Percentiles rank a stretch among this genome's conserved stretches.
These are phyloP conservation scores for Cicer chorassanicum DNA, from an alignment of 306 rosid species.

Conservation along the genomic window DNA sequence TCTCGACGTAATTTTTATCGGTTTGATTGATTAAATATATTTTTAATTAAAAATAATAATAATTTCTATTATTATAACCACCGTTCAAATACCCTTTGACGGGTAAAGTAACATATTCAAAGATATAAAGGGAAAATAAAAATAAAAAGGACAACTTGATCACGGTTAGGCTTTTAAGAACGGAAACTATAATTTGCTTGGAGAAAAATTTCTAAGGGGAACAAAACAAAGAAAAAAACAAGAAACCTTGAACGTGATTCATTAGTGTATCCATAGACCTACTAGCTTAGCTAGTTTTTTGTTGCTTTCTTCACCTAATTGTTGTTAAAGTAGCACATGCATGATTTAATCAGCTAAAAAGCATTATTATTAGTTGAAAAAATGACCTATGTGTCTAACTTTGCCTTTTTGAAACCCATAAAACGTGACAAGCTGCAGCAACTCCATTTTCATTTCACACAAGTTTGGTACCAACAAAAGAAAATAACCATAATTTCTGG, in stretches of 20 bases:
- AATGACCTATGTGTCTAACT: slow-evolving; percentile 36
- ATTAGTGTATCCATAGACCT: slow-evolving; percentile 41
- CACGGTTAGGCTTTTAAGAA: slow-evolving; percentile 65
- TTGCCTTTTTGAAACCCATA: slow-evolving; percentile 43
- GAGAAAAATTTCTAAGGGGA: slow-evolving; percentile 37
- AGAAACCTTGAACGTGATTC: slow-evolving; percentile 45
- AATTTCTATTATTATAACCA: slow-evolving; percentile 33
- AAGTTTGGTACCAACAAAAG: slow-evolving; percentile 46
- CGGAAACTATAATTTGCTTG: slow-evolving; percentile 54
- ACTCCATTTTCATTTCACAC: slow-evolving; percentile 46
- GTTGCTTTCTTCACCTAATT: slow-evolving; percentile 55
- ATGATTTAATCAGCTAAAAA: slow-evolving; percentile 31
- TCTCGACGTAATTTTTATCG: too few relatives aligned
- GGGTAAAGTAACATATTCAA: slow-evolving; percentile 55
- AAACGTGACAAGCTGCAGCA: slow-evolving; percentile 39
- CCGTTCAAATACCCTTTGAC: slow-evolving; percentile 50
- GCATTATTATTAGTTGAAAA: slow-evolving; percentile 27
- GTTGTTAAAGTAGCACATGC: slow-evolving; percentile 50
- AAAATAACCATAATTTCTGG: slow-evolving; percentile 47
- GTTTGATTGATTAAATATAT: too few relatives aligned
- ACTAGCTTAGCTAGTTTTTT: slow-evolving; percentile 38
- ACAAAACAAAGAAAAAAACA: slow-evolving; percentile 42
- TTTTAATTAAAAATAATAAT: background rate
- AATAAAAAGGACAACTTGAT: slow-evolving; percentile 50
- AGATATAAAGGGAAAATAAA: slow-evolving; percentile 38